Conservation (phyloP, 169 alveolate genomes). For the Prorocentrum cordatum region DNA sequence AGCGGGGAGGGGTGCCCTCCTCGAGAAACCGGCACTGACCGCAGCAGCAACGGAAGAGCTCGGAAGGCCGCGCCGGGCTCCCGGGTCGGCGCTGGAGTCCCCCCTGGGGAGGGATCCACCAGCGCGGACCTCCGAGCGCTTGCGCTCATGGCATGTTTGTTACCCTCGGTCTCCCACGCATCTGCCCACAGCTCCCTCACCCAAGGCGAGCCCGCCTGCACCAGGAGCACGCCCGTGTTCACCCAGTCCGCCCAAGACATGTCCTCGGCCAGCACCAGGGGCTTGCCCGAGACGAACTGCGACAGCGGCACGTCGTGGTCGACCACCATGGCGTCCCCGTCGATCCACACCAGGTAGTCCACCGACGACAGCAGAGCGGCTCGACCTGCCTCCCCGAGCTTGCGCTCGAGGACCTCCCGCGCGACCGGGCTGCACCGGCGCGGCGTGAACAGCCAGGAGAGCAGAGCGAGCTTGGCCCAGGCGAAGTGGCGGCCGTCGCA, state of each 20-base stretch:
- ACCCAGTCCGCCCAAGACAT: constrained; percentile 62
- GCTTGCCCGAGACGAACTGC: constrained; percentile 1
- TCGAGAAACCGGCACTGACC: no score
- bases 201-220: no score
- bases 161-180: no score
- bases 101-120: no score
- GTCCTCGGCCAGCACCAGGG: constrained; percentile 28
- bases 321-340: constrained; percentile 56
- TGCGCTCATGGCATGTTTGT: no score
- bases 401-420: neutral
- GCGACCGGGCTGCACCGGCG: neutral
- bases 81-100: no score
- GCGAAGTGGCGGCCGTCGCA: constrained; percentile 64
- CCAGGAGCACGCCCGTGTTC: constrained; percentile 40
- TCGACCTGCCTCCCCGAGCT: neutral
- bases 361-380: neutral
- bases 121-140: no score
- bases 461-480: constrained; percentile 29
- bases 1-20: neutral
- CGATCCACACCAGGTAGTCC: constrained; percentile 27
- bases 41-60: no score
- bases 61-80: no score
- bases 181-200: neutral
- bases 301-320: neutral
- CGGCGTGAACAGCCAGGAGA: constrained; percentile 21